Evolutionary conservation across 1,284 basidiomycete species (phyloP).

Genomic region (Porogramme epimiltina): DNA sequence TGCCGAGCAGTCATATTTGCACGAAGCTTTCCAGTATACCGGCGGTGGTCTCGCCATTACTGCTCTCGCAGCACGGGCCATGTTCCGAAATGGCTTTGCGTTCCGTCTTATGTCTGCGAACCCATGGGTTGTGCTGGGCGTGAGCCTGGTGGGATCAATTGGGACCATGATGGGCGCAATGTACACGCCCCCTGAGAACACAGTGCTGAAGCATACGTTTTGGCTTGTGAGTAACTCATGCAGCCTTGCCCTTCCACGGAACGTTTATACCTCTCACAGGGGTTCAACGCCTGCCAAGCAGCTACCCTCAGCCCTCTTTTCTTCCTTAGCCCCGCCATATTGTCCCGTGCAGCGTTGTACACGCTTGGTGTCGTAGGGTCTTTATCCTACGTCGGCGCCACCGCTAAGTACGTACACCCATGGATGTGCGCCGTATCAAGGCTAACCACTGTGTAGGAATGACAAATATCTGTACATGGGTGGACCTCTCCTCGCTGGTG

Average conservation of each 20-base stretch:
- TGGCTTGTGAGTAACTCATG: slow-evolving; percentile 60
- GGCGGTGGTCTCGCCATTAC: slow-evolving; percentile 81
- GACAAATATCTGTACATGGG: slow-evolving; percentile 88
- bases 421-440: slow-evolving; percentile 1
- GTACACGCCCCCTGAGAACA: slow-evolving; percentile 74
- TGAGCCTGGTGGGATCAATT: slow-evolving; percentile 77
- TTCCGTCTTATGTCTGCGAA: slow-evolving; percentile 85
- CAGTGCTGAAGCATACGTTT: slow-evolving; percentile 72
- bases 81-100: slow-evolving; percentile 78
- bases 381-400: slow-evolving; percentile 87
- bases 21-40: slow-evolving; percentile 86
- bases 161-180: slow-evolving; percentile 80
- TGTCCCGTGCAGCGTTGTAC: slow-evolving; percentile 89
- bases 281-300: slow-evolving; percentile 86
- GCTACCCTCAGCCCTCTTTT: slow-evolving; percentile 83
- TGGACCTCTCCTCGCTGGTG: slow-evolving; percentile 81
- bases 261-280: slow-evolving; percentile 41
- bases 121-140: slow-evolving; percentile 87
- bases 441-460: slow-evolving; percentile 46
- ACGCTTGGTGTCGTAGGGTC: slow-evolving; percentile 85
- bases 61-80: slow-evolving; percentile 73
- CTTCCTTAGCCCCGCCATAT: slow-evolving; percentile 84
- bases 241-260: not conserved
- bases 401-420: slow-evolving; percentile 61
- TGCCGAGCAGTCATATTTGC: slow-evolving; percentile 71